Percentiles rank a stretch among this genome's conserved stretches.
phyloP scores from a whole-genome alignment of 148 eudicot species.

The Beta vulgaris region DNA sequence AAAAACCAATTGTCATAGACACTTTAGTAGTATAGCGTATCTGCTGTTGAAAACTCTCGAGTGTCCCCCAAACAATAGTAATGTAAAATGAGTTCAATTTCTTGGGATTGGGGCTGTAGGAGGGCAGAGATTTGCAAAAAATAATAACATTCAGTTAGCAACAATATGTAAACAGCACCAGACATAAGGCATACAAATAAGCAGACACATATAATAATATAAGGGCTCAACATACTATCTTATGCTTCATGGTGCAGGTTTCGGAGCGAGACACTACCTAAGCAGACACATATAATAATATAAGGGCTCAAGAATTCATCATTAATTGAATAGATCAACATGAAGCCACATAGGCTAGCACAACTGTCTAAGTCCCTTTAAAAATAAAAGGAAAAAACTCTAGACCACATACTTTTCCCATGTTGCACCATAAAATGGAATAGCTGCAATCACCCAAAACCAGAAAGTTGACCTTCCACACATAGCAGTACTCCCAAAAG shows the following conservation, averaged over 20 bases:
- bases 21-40: no score
- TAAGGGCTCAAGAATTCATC: not conserved
- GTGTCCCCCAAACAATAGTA: no score
- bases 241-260: not conserved
- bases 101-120: no score
- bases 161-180: not conserved
- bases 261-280: not conserved
- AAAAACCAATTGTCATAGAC: no score
- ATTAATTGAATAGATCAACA: not conserved
- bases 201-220: not conserved
- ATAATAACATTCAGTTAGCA: not conserved
- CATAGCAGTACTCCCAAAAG: constrained; percentile 88
- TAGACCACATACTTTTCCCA: constrained; percentile 81
- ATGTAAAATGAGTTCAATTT: not conserved
- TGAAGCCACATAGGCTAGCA: not conserved
- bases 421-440: constrained; percentile 89
- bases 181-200: not conserved
- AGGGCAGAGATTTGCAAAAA: no score
- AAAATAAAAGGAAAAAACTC: constrained; percentile 17
- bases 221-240: not conserved
- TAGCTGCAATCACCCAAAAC: constrained; percentile 85
- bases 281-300: no score
- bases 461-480: constrained; percentile 82
- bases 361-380: not conserved
- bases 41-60: no score